These are phyloP conservation scores for Pythium graminicola DNA, from an alignment of 352 stramenopile species.

Conservation along the genomic window DNA sequence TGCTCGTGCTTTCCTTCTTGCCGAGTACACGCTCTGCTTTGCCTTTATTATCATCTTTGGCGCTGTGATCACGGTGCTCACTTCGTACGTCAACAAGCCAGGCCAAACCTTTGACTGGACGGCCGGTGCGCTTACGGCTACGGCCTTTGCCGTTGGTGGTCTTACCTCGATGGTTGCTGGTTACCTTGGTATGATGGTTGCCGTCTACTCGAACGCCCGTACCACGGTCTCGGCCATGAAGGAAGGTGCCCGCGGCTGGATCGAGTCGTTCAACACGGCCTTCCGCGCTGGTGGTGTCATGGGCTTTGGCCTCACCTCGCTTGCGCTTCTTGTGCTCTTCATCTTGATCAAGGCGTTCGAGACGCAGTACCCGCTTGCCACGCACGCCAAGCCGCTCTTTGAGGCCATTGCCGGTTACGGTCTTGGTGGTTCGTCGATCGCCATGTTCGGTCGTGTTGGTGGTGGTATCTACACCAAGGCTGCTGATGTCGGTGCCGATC, in stretches of 20 bases:
- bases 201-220: slow-evolving; percentile 98
- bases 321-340: slow-evolving; percentile 97
- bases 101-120: slow-evolving; percentile 81
- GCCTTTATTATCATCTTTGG: slow-evolving; percentile 93
- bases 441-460: slow-evolving; percentile 99
- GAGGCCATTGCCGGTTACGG: slow-evolving; percentile 97
- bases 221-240: slow-evolving; percentile 97
- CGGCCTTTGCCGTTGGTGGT: slow-evolving; percentile 97
- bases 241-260: slow-evolving; percentile 89
- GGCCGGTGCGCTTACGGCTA: slow-evolving; percentile 90
- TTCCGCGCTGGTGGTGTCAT: slow-evolving; percentile 98
- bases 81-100: slow-evolving; percentile 87
- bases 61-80: slow-evolving; percentile 85
- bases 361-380: slow-evolving; percentile 84
- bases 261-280: slow-evolving; percentile 96
- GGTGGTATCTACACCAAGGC: slow-evolving; percentile 99
- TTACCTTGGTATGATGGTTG: slow-evolving; percentile 99
- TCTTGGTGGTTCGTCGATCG: slow-evolving; percentile 97
- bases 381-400: slow-evolving; percentile 87
- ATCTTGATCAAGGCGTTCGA: slow-evolving; percentile 93
- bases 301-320: slow-evolving; percentile 96
- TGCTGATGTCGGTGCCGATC: slow-evolving; percentile 98
- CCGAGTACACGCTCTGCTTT: slow-evolving; percentile 98
- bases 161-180: slow-evolving; percentile 96
- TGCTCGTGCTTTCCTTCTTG: slow-evolving; percentile 95